Conservation (phyloP, 2,329 filamentous ascomycete genomes). For the Xylariaceae sp. region DNA sequence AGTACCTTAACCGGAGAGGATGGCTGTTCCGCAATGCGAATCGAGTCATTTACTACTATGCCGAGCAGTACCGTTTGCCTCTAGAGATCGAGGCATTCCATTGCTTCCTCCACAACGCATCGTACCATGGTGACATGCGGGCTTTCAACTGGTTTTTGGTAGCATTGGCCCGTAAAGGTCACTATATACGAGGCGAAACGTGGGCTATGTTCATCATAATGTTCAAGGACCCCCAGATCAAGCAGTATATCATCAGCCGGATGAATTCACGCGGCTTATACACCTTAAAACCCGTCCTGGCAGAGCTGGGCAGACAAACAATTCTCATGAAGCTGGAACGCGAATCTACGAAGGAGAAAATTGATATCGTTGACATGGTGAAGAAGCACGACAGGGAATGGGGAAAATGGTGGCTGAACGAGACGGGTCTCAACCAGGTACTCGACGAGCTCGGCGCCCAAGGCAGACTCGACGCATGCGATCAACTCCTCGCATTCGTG, state of each 20-base stretch:
- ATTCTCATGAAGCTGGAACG: constrained; percentile 22
- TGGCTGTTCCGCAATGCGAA: constrained; percentile 22
- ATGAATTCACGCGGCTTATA: constrained; percentile 23
- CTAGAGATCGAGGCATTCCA: constrained; percentile 28
- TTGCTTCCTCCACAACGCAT: constrained; percentile 24
- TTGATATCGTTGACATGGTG: constrained; percentile 20
- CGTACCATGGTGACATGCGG: constrained; percentile 25
- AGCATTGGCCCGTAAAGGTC: constrained; percentile 27
- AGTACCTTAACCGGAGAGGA: constrained; percentile 22
- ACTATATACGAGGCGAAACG: constrained; percentile 20
- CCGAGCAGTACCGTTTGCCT: constrained; percentile 20
- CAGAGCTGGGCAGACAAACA: constrained; percentile 25
- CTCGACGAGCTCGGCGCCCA: constrained; percentile 25
- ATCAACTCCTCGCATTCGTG: constrained; percentile 22
- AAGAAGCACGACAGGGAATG: constrained; percentile 20
- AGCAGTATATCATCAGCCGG: constrained; percentile 43
- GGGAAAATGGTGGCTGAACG: constrained; percentile 28
- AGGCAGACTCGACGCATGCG: constrained; percentile 17
- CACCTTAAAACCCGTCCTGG: constrained; percentile 19
- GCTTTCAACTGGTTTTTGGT: constrained; percentile 26
- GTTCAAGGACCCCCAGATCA: constrained; percentile 36
- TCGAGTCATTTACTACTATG: constrained; percentile 23
- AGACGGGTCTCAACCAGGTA: constrained; percentile 27
- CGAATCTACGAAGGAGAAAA: neutral
- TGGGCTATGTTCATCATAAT: constrained; percentile 35